These are phyloP conservation scores for Pholiota conissans DNA, from an alignment of 768 basidiomycete species.

Conservation along the genomic window DNA sequence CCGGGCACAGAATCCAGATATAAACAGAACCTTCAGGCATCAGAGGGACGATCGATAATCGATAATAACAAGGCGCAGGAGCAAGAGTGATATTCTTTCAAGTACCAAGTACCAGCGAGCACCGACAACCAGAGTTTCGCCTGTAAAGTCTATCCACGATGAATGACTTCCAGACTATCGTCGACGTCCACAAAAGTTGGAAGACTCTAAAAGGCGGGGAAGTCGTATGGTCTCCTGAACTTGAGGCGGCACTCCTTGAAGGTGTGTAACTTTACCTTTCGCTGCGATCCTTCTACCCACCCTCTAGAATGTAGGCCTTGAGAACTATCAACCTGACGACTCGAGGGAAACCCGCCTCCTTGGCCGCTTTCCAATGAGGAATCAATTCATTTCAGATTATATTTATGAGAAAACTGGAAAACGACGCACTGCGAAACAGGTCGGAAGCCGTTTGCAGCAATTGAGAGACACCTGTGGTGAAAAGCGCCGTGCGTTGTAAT, in stretches of 20 bases:
- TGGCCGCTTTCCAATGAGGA: slow-evolving; percentile 76
- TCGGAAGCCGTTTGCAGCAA: slow-evolving; percentile 79
- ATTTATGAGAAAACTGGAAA: slow-evolving; percentile 71
- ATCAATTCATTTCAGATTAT: slow-evolving; percentile 79
- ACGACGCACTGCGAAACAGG: slow-evolving; percentile 73
- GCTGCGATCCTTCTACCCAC: neutral
- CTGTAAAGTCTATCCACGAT: slow-evolving; percentile 39
- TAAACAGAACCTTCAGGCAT: too few species aligned
- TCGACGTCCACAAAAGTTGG: slow-evolving; percentile 73
- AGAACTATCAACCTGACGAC: slow-evolving; percentile 70
- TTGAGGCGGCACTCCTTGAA: slow-evolving; percentile 77
- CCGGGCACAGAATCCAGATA: too few species aligned
- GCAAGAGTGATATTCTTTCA: too few species aligned
- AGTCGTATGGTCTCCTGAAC: slow-evolving; percentile 77
- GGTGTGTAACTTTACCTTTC: slow-evolving; percentile 36
- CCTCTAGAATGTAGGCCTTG: slow-evolving; percentile 48
- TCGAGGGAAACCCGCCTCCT: slow-evolving; percentile 74
- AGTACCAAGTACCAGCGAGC: too few species aligned
- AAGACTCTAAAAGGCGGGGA: slow-evolving; percentile 73
- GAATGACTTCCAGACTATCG: slow-evolving; percentile 66
- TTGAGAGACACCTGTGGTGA: slow-evolving; percentile 74
- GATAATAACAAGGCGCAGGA: too few species aligned
- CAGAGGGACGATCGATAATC: too few species aligned
- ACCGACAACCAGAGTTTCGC: too few species aligned
- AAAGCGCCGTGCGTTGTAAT: slow-evolving; percentile 61